Base-by-base conservation (phyloP, 345 rosid genomes). In the Capsella bursapastoris region DNA sequence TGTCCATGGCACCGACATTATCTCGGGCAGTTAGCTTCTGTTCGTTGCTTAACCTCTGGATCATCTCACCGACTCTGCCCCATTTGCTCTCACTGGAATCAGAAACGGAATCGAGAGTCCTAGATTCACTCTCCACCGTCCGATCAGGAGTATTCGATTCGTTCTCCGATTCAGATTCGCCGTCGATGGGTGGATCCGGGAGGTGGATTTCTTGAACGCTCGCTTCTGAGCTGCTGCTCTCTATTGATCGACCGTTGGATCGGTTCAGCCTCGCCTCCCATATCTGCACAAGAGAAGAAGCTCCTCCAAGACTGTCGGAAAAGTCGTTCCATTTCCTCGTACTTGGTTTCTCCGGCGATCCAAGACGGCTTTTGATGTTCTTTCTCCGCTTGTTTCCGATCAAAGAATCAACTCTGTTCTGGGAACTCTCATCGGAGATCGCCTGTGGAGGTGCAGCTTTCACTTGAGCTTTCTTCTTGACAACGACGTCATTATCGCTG, bases 241-340 rank as follows among this genome's bases (percentile, higher is more conserved):
- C 68, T 29, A 57, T 65, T 2, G 64, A 35, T 14, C 79, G 16
- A 43, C 74, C 77, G 47, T 66, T 79, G 52, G 83, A 79, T 38
- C 69, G 82, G 27, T 80, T 73, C 9, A 87, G 79, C 86, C 91
- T 86, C 8, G 94, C 92, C 79, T 93, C 97, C 96, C 98, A 93
- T 61, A 91, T 89, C 81, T 88, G 97, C 34, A 93, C 98, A n/a
- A 93, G 96, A 9, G 97, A 93, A 32, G 96, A 91, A 47, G 98
- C 97, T 10, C 89, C 73, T 68, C 38, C 90, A 2, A 47, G 71
- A 38, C 43, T 51, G 32, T 43, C 60, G 29, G 68, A 50, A 71
- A 50, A 50, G 22, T 11, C 41, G 51, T 12, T 53, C 6, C 22
- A 65, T 69, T 68, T 70, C 7, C 67, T 60, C 1, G 5, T 0